Conservation (phyloP, 2,329 filamentous ascomycete species). For the Sporothrix brunneoviolacea region DNA sequence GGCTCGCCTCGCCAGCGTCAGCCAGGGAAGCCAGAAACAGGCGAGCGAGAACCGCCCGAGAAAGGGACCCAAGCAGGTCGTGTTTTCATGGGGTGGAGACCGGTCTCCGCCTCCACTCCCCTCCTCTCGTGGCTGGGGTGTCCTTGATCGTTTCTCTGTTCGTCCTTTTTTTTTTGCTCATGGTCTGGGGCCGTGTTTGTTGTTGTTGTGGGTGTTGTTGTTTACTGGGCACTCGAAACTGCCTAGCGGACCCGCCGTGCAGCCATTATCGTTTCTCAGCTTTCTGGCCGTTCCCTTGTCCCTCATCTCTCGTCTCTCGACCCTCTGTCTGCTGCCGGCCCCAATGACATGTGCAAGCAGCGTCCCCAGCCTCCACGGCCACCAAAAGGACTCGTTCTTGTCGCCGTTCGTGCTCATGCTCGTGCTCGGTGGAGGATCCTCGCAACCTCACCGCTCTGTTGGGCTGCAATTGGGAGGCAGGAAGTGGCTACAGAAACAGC, state of each 20-base stretch:
- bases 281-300: conserved; percentile 2
- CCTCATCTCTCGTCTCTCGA: background rate
- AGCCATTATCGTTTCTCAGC: conserved; percentile 11
- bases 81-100: conserved; percentile 11
- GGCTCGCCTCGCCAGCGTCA: background rate
- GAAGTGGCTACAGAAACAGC: background rate
- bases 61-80: background rate
- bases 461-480: conserved; percentile 12
- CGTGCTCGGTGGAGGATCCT: no score
- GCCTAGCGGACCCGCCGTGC: conserved; percentile 8
- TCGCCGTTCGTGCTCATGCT: background rate
- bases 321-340: background rate
- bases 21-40: background rate
- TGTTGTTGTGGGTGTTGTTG: conserved; percentile 9
- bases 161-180: background rate
- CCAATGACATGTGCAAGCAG: conserved; percentile 3
- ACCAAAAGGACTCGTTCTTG: no score
- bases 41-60: background rate
- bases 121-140: background rate
- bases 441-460: conserved; percentile 9
- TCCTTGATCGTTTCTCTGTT: background rate
- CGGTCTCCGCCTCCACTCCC: background rate
- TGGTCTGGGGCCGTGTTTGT: background rate
- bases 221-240: conserved; percentile 21
- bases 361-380: background rate